phyloP scores from a whole-genome alignment of 2,329 filamentous ascomycete species.

The Setomelanomma holmii region DNA sequence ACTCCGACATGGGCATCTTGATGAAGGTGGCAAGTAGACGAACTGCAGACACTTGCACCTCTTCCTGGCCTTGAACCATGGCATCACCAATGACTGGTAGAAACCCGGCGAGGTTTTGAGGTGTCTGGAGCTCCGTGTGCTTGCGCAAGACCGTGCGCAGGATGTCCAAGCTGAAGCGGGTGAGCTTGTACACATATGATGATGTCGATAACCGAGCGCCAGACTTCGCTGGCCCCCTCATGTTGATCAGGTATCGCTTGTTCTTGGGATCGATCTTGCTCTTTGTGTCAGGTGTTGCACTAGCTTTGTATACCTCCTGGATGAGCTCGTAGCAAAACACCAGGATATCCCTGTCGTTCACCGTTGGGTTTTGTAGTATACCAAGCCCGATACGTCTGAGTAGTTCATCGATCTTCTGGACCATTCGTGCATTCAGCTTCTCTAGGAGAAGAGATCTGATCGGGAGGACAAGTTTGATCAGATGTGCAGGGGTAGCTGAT shows the following conservation, averaged over 20 bases:
- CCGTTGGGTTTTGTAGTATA: slow-evolving; percentile 79
- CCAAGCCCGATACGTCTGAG: slow-evolving; percentile 83
- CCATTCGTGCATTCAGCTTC: slow-evolving; percentile 81
- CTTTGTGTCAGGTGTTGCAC: slow-evolving; percentile 53
- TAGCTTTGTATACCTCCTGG: slow-evolving; percentile 78
- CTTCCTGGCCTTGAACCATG: slow-evolving; percentile 83
- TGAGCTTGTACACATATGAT: slow-evolving; percentile 85
- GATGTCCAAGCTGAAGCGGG: slow-evolving; percentile 86
- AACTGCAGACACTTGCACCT: slow-evolving; percentile 88
- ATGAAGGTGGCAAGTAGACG: slow-evolving; percentile 84
- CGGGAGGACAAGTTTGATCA: slow-evolving; percentile 79
- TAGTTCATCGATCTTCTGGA: slow-evolving; percentile 89
- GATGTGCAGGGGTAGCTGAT: slow-evolving; percentile 75
- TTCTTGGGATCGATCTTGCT: slow-evolving; percentile 52
- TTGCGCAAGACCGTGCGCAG: slow-evolving; percentile 86
- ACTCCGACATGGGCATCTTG: slow-evolving; percentile 77
- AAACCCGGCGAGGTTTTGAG: slow-evolving; percentile 82
- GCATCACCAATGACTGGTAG: slow-evolving; percentile 89
- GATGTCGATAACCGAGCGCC: slow-evolving; percentile 74
- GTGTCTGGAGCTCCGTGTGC: slow-evolving; percentile 79
- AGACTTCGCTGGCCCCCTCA: slow-evolving; percentile 76
- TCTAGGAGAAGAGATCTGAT: slow-evolving; percentile 81
- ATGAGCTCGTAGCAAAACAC: slow-evolving; percentile 95
- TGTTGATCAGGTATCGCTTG: slow-evolving; percentile 78
- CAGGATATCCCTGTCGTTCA: slow-evolving; percentile 81